phyloP scores from a whole-genome alignment of 345 rosid genomes.

The Lenwebbia sp. region DNA sequence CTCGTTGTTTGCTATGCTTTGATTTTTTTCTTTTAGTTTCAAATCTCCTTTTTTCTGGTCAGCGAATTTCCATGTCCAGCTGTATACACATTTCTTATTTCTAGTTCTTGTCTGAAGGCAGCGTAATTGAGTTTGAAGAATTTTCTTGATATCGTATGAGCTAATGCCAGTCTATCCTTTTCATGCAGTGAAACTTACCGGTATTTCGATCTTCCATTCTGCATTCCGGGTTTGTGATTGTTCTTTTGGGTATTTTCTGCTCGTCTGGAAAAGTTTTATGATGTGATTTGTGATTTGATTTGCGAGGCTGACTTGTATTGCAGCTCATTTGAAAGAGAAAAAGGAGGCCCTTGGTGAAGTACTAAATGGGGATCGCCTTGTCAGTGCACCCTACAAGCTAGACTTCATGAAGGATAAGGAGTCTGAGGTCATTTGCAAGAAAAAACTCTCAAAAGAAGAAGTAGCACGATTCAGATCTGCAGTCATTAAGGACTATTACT shows the following conservation, averaged over 20 bases:
- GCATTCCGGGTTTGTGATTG: conserved; percentile 25
- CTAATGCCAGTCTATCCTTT: background rate
- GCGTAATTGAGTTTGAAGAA: background rate
- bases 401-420: conserved; percentile 33
- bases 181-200: conserved; percentile 40
- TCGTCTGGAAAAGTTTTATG: background rate
- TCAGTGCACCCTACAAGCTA: conserved; percentile 39
- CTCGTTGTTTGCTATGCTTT: background rate
- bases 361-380: conserved; percentile 42
- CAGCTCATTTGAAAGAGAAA: conserved; percentile 35
- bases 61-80: background rate
- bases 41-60: background rate
- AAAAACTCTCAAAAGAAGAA: conserved; percentile 23
- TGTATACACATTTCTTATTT: background rate
- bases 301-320: background rate
- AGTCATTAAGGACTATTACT: conserved; percentile 36
- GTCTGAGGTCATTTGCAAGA: conserved; percentile 23
- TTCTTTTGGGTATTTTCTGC: background rate
- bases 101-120: background rate
- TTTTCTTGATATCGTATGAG: background rate
- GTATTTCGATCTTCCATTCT: conserved; percentile 51
- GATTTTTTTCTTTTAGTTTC: background rate
- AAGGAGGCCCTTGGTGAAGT: conserved; percentile 54
- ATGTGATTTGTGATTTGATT: background rate
- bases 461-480: conserved; percentile 27